phyloP scores from a whole-genome alignment of 208 protist species.

The Blastocrithidia nonstop region DNA sequence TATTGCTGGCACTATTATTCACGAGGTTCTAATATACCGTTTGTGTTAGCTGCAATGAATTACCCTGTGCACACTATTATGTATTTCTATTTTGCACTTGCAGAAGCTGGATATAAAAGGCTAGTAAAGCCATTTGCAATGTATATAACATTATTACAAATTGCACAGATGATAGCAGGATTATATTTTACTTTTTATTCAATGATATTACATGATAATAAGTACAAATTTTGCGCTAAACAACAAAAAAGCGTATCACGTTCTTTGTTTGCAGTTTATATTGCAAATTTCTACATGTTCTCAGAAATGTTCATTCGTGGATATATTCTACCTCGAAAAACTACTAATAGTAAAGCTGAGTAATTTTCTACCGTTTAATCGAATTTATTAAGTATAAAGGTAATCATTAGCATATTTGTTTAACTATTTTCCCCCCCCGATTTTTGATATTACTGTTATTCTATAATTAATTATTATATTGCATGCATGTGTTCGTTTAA shows the following conservation, averaged over 20 bases:
- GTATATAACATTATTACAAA: slow-evolving; percentile 75
- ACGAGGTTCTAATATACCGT: slow-evolving; percentile 28
- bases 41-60: slow-evolving; percentile 87
- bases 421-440: slow-evolving; percentile 4
- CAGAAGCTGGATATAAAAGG: slow-evolving; percentile 35
- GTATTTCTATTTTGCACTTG: slow-evolving; percentile 90
- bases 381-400: background rate
- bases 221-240: slow-evolving; percentile 14
- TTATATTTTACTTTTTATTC: slow-evolving; percentile 38
- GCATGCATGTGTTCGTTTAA: too few species aligned
- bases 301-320: slow-evolving; percentile 62
- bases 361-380: too few species aligned
- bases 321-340: slow-evolving; percentile 35
- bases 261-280: slow-evolving; percentile 76
- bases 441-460: too few species aligned
- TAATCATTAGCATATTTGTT: slow-evolving; percentile 4
- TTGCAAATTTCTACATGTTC: slow-evolving; percentile 87
- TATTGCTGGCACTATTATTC: slow-evolving; percentile 80
- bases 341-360: slow-evolving; percentile 2
- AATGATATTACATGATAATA: too few species aligned
- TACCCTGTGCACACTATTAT: slow-evolving; percentile 88
- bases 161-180: slow-evolving; percentile 89
- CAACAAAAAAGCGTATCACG: slow-evolving; percentile 16
- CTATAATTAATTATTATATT: too few species aligned
- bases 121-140: slow-evolving; percentile 53